Conservation (phyloP, 352 stramenopile species). For the Elongisporangium prolatum region DNA sequence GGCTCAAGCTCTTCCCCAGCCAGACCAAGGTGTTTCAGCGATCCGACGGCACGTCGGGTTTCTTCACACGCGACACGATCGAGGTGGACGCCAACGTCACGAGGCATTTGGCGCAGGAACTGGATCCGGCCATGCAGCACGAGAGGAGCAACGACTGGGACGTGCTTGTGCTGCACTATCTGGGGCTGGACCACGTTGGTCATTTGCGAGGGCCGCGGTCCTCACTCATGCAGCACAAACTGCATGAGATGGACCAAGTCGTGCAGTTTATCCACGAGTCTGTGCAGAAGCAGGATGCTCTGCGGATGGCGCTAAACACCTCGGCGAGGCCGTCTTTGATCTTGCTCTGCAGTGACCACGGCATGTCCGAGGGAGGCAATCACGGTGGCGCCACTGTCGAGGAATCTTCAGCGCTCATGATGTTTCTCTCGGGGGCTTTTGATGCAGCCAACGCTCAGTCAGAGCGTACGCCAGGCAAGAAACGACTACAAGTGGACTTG, state of each 20-base stretch:
- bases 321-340: conserved; percentile 52
- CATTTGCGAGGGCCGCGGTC: conserved; percentile 79
- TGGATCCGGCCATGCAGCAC: conserved; percentile 66
- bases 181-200: conserved; percentile 84
- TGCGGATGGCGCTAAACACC: conserved; percentile 16
- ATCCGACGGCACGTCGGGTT: conserved; percentile 77
- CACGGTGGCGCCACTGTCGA: conserved; percentile 82
- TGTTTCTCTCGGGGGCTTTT: conserved; percentile 59
- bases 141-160: conserved; percentile 78
- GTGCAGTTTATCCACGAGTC: conserved; percentile 55
- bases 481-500: conserved; percentile 69
- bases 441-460: background rate
- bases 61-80: conserved; percentile 86
- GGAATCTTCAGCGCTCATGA: conserved; percentile 76
- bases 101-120: conserved; percentile 74
- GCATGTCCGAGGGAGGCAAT: conserved; percentile 87
- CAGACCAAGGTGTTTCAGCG: conserved; percentile 42
- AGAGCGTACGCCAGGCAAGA: conserved; percentile 5
- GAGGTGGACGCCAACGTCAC: conserved; percentile 87
- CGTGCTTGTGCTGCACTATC: conserved; percentile 81
- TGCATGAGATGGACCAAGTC: conserved; percentile 81
- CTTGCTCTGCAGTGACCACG: conserved; percentile 82
- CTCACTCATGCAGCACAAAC: conserved; percentile 68
- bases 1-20: conserved; percentile 81
- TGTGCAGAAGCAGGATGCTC: conserved; percentile 50